phyloP scores from a whole-genome alignment of 495 filamentous ascomycete genomes.

The Penicillium maclennaniae region DNA sequence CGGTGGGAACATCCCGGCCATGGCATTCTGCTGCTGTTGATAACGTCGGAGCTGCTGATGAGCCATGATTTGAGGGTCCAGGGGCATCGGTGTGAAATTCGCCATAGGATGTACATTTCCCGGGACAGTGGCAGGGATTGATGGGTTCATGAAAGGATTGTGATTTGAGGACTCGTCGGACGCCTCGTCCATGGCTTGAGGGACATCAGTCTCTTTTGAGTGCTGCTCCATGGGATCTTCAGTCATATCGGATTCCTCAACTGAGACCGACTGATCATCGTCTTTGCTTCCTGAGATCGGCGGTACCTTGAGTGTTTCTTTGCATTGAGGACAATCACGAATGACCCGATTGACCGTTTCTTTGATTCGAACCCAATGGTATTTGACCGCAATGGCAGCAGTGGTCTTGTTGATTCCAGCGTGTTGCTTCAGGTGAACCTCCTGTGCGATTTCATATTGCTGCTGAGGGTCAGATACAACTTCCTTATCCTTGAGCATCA shows the following conservation, averaged over 20 bases:
- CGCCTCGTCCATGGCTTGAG: slow-evolving; percentile 33
- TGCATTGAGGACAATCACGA: slow-evolving; percentile 86
- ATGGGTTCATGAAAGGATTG: slow-evolving; percentile 34
- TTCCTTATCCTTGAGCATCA: slow-evolving; percentile 98
- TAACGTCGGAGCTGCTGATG: slow-evolving; percentile 35
- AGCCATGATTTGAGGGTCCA: slow-evolving; percentile 46
- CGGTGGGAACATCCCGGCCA: slow-evolving; percentile 34
- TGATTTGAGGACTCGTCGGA: slow-evolving; percentile 27
- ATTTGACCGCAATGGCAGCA: slow-evolving; percentile 86
- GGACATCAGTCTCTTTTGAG: slow-evolving; percentile 16
- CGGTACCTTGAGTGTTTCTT: slow-evolving; percentile 65
- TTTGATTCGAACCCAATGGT: slow-evolving; percentile 98
- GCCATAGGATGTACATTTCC: slow-evolving; percentile 34
- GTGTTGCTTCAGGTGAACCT: slow-evolving; percentile 72
- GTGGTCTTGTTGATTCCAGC: slow-evolving; percentile 98
- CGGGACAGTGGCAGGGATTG: slow-evolving; percentile 25
- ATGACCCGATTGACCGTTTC: slow-evolving; percentile 95
- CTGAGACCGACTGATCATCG: slow-evolving; percentile 26
- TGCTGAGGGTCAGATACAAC: slow-evolving; percentile 87
- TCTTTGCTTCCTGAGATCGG: slow-evolving; percentile 26
- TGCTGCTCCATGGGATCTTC: slow-evolving; percentile 20
- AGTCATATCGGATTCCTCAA: slow-evolving; percentile 14
- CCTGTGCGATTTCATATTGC: slow-evolving; percentile 85
- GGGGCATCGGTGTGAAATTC: slow-evolving; percentile 39
- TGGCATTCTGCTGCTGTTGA: slow-evolving; percentile 35